phyloP scores from a whole-genome alignment of 2,329 filamentous ascomycete genomes.

The Talaromyces sp. region DNA sequence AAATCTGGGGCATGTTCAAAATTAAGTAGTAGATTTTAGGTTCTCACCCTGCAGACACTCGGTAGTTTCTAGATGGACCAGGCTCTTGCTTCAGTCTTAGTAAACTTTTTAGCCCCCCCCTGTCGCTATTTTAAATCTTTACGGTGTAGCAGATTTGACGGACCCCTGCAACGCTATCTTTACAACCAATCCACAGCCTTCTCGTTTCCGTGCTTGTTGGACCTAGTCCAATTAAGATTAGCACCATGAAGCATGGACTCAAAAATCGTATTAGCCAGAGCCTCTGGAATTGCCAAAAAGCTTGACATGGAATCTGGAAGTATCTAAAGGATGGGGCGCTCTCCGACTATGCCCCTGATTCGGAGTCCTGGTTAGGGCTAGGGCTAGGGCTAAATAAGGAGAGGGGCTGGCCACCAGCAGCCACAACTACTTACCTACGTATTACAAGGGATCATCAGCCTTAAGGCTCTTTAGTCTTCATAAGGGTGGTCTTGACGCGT shows the following conservation, averaged over 20 bases:
- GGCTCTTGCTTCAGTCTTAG: not conserved
- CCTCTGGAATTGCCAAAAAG: too few relatives aligned
- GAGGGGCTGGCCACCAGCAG: not conserved
- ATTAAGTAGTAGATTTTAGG: not conserved
- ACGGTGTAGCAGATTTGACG: not conserved
- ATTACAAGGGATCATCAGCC: too few relatives aligned
- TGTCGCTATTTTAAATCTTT: not conserved
- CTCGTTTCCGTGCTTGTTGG: not conserved
- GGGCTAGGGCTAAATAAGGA: not conserved
- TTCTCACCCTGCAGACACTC: conserved; percentile 43
- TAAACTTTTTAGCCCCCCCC: not conserved
- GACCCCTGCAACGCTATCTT: not conserved
- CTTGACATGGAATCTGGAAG: too few relatives aligned
- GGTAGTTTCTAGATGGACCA: conserved; percentile 27
- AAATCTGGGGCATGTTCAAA: not conserved
- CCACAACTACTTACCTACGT: not conserved
- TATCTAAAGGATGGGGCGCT: not conserved
- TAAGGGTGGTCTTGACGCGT: too few relatives aligned
- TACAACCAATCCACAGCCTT: not conserved
- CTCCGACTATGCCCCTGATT: not conserved
- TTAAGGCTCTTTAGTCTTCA: too few relatives aligned
- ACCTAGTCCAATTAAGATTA: not conserved
- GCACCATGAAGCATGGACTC: too few relatives aligned
- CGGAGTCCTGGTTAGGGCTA: not conserved
- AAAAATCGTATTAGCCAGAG: too few relatives aligned